These are phyloP conservation scores for Penicillium pulvis DNA, from an alignment of 495 filamentous ascomycete species.

Conservation along the genomic window DNA sequence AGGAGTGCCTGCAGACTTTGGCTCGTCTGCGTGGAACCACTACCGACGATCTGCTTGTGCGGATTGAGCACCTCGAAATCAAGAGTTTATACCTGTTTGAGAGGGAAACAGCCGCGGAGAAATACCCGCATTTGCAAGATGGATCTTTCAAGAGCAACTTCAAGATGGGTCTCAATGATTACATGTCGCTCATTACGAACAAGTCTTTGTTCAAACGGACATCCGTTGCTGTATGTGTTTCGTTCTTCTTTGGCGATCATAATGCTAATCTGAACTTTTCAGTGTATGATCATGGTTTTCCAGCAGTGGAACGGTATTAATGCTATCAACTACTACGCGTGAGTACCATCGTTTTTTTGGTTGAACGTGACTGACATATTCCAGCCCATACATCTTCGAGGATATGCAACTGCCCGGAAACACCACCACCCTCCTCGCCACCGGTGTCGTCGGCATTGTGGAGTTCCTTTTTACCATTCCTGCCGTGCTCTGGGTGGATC, in stretches of 20 bases:
- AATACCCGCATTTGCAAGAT: slow-evolving; percentile 36
- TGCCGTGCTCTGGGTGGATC: slow-evolving; percentile 74
- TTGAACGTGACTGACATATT: not conserved
- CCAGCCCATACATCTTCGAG: slow-evolving; percentile 40
- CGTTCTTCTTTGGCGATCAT: not conserved
- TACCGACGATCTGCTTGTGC: slow-evolving; percentile 62
- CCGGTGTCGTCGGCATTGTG: slow-evolving; percentile 72
- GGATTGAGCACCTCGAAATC: slow-evolving; percentile 79
- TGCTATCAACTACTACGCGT: slow-evolving; percentile 35
- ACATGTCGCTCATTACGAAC: slow-evolving; percentile 35
- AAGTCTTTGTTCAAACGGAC: slow-evolving; percentile 41
- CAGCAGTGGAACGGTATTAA: slow-evolving; percentile 68
- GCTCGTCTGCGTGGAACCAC: slow-evolving; percentile 62
- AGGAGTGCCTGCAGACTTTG: slow-evolving; percentile 49
- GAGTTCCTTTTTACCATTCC: slow-evolving; percentile 72
- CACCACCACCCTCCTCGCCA: slow-evolving; percentile 68
- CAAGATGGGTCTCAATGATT: slow-evolving; percentile 34
- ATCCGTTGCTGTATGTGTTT: slow-evolving; percentile 32
- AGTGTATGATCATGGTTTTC: slow-evolving; percentile 47
- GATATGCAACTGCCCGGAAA: slow-evolving; percentile 38
- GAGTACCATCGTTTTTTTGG: slow-evolving; percentile 2
- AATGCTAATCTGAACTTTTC: slow-evolving; percentile 7
- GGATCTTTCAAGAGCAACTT: slow-evolving; percentile 34
- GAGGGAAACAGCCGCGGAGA: slow-evolving; percentile 62
- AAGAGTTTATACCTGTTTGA: slow-evolving; percentile 75